Evolutionary conservation across 352 stramenopile genomes (phyloP).

Genomic region (Pythium rhizo-oryzae): DNA sequence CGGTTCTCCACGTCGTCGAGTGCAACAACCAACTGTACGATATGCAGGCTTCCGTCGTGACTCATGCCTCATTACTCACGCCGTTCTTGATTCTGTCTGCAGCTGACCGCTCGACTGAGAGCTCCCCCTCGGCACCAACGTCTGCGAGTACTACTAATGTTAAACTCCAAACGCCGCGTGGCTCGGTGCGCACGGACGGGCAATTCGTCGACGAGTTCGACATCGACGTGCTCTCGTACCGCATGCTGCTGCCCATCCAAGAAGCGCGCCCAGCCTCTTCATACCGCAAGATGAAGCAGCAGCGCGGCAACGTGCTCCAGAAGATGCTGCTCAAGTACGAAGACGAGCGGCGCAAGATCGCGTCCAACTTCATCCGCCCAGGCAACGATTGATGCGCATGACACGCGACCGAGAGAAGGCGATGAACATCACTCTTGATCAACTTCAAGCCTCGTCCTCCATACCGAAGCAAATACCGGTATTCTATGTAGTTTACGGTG

Average conservation of each 20-base stretch:
- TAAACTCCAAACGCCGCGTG: slow-evolving; percentile 14
- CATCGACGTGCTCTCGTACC: slow-evolving; percentile 51
- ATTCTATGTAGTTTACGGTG: slow-evolving; percentile 7
- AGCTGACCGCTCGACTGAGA: slow-evolving; percentile 4
- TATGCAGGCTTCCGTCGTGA: background rate
- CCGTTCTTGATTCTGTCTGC: background rate
- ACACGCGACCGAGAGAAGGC: background rate
- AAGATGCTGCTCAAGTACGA: slow-evolving; percentile 57
- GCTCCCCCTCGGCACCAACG: background rate
- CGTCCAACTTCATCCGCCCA: slow-evolving; percentile 11
- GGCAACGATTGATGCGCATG: slow-evolving; percentile 10
- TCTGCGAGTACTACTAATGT: background rate
- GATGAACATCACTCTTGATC: slow-evolving; percentile 23
- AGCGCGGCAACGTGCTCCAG: slow-evolving; percentile 54
- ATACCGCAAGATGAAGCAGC: slow-evolving; percentile 44
- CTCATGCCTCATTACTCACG: background rate
- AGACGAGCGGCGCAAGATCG: slow-evolving; percentile 19
- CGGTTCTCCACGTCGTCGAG: slow-evolving; percentile 17
- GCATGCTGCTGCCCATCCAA: slow-evolving; percentile 63
- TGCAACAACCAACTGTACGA: slow-evolving; percentile 24
- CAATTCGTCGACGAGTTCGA: slow-evolving; percentile 44
- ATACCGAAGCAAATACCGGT: slow-evolving; percentile 4
- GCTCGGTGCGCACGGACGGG: slow-evolving; percentile 30
- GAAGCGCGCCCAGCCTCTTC: slow-evolving; percentile 39
- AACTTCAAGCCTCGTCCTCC: slow-evolving; percentile 22